phyloP scores from a whole-genome alignment of 306 rosid species.

The Arachis hypogaea region DNA sequence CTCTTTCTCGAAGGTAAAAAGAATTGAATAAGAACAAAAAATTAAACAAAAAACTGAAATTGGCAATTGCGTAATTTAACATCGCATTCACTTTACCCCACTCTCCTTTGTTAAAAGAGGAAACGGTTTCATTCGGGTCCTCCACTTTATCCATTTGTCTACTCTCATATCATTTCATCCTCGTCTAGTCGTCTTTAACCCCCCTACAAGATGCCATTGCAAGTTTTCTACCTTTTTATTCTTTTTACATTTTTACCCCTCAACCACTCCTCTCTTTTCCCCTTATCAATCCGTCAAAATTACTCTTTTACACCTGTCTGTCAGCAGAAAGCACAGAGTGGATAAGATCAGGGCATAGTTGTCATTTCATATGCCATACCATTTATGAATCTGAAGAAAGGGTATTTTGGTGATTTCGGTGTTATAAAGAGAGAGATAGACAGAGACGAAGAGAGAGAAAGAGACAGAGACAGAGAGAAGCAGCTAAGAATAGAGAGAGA shows the following conservation, averaged over 20 bases:
- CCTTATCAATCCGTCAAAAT: neutral
- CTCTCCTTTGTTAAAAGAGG: constrained; percentile 11
- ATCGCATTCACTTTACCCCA: constrained; percentile 35
- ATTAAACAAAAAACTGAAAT: neutral
- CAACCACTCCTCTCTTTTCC: neutral
- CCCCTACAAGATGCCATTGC: constrained; percentile 7
- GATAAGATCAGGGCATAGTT: neutral
- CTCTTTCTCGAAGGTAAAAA: neutral
- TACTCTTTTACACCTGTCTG: constrained; percentile 20
- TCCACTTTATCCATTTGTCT: constrained; percentile 21
- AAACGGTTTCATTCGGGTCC: constrained; percentile 30
- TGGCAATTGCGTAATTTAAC: constrained; percentile 32
- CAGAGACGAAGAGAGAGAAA: constrained; percentile 40
- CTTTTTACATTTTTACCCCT: constrained; percentile 43
- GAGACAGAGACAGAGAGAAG: neutral
- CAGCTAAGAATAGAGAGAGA: constrained; percentile 13
- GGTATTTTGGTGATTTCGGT: constrained; percentile 52
- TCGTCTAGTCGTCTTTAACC: constrained; percentile 9
- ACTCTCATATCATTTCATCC: neutral
- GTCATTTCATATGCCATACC: neutral
- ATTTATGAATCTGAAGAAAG: neutral
- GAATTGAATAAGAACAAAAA: too few species aligned
- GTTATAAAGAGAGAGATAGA: constrained; percentile 50
- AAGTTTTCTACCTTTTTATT: constrained; percentile 25
- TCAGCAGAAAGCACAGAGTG: neutral